A percentile compares a stretch with the other conserved stretches of the same genome.
Evolutionary conservation across 2,329 filamentous ascomycete genomes (phyloP).

Genomic region (Scorias spongiosa): DNA sequence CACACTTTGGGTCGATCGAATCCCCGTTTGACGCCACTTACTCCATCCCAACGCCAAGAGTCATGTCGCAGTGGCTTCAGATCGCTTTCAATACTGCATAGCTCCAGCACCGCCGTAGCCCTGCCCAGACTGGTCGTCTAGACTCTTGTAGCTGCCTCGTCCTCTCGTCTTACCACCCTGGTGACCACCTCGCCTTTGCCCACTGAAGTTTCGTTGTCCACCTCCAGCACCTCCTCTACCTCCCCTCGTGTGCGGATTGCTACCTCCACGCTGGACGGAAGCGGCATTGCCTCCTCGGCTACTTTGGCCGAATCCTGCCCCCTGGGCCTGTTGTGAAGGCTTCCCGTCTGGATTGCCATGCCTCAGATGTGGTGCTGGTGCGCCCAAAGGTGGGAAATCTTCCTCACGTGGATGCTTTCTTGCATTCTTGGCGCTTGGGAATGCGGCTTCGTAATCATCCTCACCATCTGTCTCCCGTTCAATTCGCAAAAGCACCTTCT

Average conservation of each 20-base stretch:
- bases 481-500: conserved; percentile 71
- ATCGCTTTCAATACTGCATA: conserved; percentile 18
- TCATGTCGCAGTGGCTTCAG: too few relatives aligned
- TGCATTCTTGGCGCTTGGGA: conserved; percentile 45
- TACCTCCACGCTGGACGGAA: conserved; percentile 19
- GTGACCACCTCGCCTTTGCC: conserved; percentile 14
- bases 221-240: conserved; percentile 22
- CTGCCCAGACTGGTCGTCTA: conserved; percentile 27
- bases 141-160: conserved; percentile 24
- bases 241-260: conserved; percentile 21
- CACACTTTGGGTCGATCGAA: too few relatives aligned
- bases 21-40: too few relatives aligned
- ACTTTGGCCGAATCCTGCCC: conserved; percentile 26
- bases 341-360: conserved; percentile 8
- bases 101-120: conserved; percentile 17
- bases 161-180: conserved; percentile 12
- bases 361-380: conserved; percentile 19
- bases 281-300: conserved; percentile 22
- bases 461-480: conserved; percentile 54
- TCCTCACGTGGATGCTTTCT: conserved; percentile 47
- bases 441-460: conserved; percentile 48
- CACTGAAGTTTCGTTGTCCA: conserved; percentile 28
- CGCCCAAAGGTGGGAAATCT: conserved; percentile 23
- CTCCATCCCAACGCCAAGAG: too few relatives aligned
- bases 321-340: conserved; percentile 14